Base-by-base conservation (phyloP, 352 stramenopile species). In the Peronospora tabacina region DNA sequence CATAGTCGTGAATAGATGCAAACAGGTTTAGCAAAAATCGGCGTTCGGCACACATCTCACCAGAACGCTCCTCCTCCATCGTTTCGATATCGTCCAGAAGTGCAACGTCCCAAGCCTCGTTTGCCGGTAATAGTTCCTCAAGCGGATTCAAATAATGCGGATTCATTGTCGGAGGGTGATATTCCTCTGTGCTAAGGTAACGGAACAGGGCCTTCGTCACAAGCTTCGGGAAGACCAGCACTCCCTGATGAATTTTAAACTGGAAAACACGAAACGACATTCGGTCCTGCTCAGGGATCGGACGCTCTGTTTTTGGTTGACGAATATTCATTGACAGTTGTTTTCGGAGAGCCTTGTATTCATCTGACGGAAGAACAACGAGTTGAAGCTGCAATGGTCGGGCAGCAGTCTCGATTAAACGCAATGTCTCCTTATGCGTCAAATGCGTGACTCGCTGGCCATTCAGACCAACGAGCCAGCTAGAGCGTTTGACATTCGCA, bases 231-330 rank as follows among this genome's bases (percentile, higher is more conserved):
- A 91, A 87, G 6, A 75, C 58, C 9, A 92, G 41, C 13, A 90
- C 71, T 3, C 70, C 81, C 45, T 90, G 81, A 47, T 92, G 81
- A 38, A 92, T 88, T 58, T 92, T 89, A 37, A 82, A 52, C 53
- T 92, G 81, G 43, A 92, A 90, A 16, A 90, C 74, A 34, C 82
- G 82, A 49, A 89, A 89, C 0, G 82, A 90, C 82, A 90, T 88
- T 52, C 81, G 76, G 42, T 90, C 75, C 52, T 94, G 80, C 43
- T 92, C 81, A 0, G 81, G 76, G 32, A 92, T 87, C 5, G 81
- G 74, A 6, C 75, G 76, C 40, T 90, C 80, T 0, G 75, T 89
- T 60, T 94, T 90, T 20, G 71, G 78, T 44, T 90, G 77, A 15
- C 82, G 82, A 57, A 94, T 87, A 43, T 89, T 91, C 74, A 87